Percentiles rank a stretch among this genome's conserved stretches.
phyloP scores from a whole-genome alignment of 805 yeast species.

The Saturnispora zaruensis region DNA sequence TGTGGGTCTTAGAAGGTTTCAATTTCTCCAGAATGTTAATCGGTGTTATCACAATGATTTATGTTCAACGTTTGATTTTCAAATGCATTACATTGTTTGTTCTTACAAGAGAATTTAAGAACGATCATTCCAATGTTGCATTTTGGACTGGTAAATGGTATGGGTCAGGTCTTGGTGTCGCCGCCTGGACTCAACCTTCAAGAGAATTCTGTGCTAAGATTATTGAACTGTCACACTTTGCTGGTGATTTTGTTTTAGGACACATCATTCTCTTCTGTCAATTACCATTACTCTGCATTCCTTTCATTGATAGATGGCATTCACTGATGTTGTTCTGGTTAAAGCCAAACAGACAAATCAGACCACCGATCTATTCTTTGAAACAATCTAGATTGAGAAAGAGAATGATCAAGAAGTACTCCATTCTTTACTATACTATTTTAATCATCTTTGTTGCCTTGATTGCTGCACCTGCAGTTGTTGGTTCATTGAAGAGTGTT shows the following conservation, averaged over 20 bases:
- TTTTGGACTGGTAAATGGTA: conserved; percentile 99
- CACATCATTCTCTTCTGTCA: conserved; percentile 82
- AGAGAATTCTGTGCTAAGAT: conserved; percentile 94
- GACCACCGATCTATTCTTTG: conserved; percentile 95
- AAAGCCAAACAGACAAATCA: conserved; percentile 90
- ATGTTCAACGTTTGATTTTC: conserved; percentile 81
- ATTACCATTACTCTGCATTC: conserved; percentile 77
- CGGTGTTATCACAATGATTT: conserved; percentile 77
- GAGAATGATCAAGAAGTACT: conserved; percentile 95
- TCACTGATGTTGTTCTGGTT: conserved; percentile 98
- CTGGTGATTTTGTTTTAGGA: conserved; percentile 93
- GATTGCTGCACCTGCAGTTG: conserved; percentile 90
- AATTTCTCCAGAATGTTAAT: conserved; percentile 76
- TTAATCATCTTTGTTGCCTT: conserved; percentile 63
- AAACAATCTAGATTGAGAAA: conserved; percentile 94
- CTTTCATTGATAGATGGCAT: conserved; percentile 94
- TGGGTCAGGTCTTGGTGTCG: conserved; percentile 85
- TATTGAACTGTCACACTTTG: conserved; percentile 90
- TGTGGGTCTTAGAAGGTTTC: conserved; percentile 97
- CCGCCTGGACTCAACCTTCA: conserved; percentile 90
- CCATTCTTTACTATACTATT: conserved; percentile 66
- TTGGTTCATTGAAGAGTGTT: conserved; percentile 38
- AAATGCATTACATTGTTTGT: conserved; percentile 69
- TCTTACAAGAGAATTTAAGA: conserved; percentile 93
- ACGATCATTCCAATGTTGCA: conserved; percentile 91